A percentile compares a stretch with the other conserved stretches of the same genome.
Evolutionary conservation across 73 alveolate species (phyloP).

Genomic region (Paramecium caudatum): DNA sequence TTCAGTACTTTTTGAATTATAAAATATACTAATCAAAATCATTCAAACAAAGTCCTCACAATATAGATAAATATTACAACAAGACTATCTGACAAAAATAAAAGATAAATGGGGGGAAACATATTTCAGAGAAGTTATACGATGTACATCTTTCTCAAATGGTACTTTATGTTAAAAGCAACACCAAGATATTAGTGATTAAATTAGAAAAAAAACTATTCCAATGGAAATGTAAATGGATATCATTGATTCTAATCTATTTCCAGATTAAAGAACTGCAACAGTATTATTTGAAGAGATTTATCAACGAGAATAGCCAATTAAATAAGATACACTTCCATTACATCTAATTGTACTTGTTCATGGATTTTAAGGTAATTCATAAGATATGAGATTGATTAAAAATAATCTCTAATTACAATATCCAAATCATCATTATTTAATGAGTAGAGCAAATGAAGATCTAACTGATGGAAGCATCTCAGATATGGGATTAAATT

Average conservation of each 20-base stretch:
- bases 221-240: constrained; percentile 10
- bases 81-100: not conserved
- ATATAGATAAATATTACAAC: not conserved
- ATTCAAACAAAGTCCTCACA: constrained; percentile 1
- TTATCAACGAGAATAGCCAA: not conserved
- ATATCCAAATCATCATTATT: constrained; percentile 97
- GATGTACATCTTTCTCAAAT: not conserved
- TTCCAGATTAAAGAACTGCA: not conserved
- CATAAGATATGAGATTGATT: constrained; percentile 97
- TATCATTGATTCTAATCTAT: not conserved
- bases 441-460: constrained; percentile 95
- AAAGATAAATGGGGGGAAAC: constrained; percentile 53
- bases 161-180: constrained; percentile 44
- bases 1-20: constrained; percentile 27
- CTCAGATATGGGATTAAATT: constrained; percentile 98
- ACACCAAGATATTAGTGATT: constrained; percentile 6
- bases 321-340: not conserved
- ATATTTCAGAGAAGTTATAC: constrained; percentile 40
- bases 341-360: constrained; percentile 96
- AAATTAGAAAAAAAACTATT: constrained; percentile 22
- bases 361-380: constrained; percentile 99
- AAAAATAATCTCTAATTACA: constrained; percentile 95
- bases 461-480: constrained; percentile 97
- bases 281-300: constrained; percentile 45
- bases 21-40: constrained; percentile 11